Evolutionary conservation across 2,329 filamentous ascomycete genomes (phyloP).

Genomic region (Lachnellula subtilissima): DNA sequence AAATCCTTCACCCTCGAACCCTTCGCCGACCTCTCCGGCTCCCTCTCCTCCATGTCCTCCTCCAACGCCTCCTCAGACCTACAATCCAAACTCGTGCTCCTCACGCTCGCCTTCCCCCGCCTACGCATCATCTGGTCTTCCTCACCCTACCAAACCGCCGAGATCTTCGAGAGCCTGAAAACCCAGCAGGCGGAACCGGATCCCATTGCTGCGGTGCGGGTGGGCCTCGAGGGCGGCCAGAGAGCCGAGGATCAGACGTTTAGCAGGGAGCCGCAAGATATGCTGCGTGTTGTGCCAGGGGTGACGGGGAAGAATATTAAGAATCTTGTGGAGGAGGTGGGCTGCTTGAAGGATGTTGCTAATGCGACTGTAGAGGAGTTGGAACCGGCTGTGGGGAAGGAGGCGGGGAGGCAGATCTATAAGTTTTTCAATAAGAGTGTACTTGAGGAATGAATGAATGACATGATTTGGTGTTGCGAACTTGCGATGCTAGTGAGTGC

Average conservation of each 20-base stretch:
- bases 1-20: slow-evolving; percentile 94
- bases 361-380: slow-evolving; percentile 78
- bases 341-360: slow-evolving; percentile 75
- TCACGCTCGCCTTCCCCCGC: slow-evolving; percentile 86
- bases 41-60: slow-evolving; percentile 57
- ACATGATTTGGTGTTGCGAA: background rate
- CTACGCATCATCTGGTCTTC: slow-evolving; percentile 92
- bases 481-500: too few species aligned
- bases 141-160: slow-evolving; percentile 90
- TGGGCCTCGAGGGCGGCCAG: slow-evolving; percentile 66
- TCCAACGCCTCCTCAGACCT: slow-evolving; percentile 64
- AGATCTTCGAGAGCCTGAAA: slow-evolving; percentile 94
- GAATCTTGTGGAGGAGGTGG: slow-evolving; percentile 65
- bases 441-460: slow-evolving; percentile 16
- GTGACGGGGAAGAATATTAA: slow-evolving; percentile 75
- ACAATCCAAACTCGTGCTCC: slow-evolving; percentile 84
- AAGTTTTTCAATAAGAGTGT: slow-evolving; percentile 66
- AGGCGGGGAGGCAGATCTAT: slow-evolving; percentile 70
- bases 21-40: slow-evolving; percentile 62
- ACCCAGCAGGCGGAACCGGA: slow-evolving; percentile 86
- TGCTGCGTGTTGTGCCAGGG: slow-evolving; percentile 80
- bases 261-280: slow-evolving; percentile 82
- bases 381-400: slow-evolving; percentile 68
- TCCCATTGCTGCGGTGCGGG: slow-evolving; percentile 76
- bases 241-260: slow-evolving; percentile 66